A percentile compares a stretch with the other conserved stretches of the same genome.
Evolutionary conservation across 75 land plant species (phyloP).

Genomic region (Adiantum capillusveneris): DNA sequence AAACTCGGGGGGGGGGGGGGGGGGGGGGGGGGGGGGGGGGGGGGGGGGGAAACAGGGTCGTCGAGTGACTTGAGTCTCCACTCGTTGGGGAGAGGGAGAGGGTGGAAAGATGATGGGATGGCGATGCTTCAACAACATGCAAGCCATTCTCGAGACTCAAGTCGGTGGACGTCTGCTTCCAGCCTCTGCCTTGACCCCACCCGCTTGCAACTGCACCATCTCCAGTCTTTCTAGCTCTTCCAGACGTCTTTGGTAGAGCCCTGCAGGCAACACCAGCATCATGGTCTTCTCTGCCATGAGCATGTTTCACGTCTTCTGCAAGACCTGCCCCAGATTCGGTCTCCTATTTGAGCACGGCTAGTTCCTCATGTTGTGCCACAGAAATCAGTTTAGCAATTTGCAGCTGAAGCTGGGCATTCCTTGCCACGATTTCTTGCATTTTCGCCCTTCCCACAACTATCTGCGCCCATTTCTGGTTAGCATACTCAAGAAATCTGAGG

Average conservation of each 20-base stretch:
- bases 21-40: no score
- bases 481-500: no score
- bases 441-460: conserved; percentile 25
- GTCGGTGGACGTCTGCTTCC: neutral
- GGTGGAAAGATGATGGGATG: no score
- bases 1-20: no score
- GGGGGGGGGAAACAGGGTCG: no score
- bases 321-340: conserved; percentile 29
- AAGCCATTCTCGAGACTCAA: neutral
- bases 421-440: no score
- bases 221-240: neutral
- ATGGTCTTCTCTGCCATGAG: conserved; percentile 9
- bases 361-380: conserved; percentile 17
- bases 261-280: neutral
- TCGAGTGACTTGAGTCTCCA: no score
- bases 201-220: neutral
- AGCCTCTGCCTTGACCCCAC: neutral
- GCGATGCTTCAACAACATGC: neutral
- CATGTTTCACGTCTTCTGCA: conserved; percentile 22
- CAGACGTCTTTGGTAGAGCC: neutral
- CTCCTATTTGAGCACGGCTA: conserved; percentile 15
- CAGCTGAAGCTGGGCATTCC: no score
- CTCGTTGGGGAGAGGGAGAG: no score
- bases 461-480: conserved; percentile 24
- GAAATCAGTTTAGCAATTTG: no score